Base-by-base conservation (phyloP, 2,329 filamentous ascomycete genomes). In the Aquanectria penicillioides region DNA sequence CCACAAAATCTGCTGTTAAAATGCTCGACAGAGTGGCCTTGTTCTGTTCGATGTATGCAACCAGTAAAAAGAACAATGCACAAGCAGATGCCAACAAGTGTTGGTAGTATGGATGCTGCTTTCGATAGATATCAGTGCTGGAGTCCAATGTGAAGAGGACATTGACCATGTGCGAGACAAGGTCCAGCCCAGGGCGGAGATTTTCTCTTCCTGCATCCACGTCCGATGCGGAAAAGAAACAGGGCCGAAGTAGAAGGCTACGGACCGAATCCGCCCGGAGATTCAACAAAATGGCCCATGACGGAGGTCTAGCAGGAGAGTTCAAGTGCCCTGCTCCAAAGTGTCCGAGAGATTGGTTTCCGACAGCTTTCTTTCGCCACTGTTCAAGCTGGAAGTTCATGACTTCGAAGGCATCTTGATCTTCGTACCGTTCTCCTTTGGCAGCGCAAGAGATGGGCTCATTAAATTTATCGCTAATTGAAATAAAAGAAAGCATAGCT, bases 371-470 rank as follows among this genome's bases (percentile, higher is more conserved):
- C 20, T 66, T 71, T 2, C 66, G 50, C 69, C 69, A 71, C 23
- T 70, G 68, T 10, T 69, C 66, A 5, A 73, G 64, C 17, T 73
- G 71, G 8, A 73, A 72, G 6, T 64, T 71, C 61, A 72, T 64
- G 5, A 73, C 8, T 8, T 73, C 71, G n/a, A 70, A 69, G 0
- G 64, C 62, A 12, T 68, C 71, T 3, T 71, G 61, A 8, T 73
- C 69, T 0, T 65, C 61, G 5, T 70, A 67, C 0, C 17, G 41
- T 26, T 41, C 36, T 5, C 48, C 48, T 10, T 43, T 51, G 37
- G 25, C 48, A 2, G 48, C 48, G 18, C 18, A 22, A 9, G 48
- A 51, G 20, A 51, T 38, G 3, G 48, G 37, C 3, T 51, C 48
- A 28, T 17, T 34, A 6, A 51, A 41, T 6, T 51, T 51, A 22